These are phyloP conservation scores for Cladophialophora immunda DNA, from an alignment of 2,329 filamentous ascomycete genomes.

Conservation along the genomic window DNA sequence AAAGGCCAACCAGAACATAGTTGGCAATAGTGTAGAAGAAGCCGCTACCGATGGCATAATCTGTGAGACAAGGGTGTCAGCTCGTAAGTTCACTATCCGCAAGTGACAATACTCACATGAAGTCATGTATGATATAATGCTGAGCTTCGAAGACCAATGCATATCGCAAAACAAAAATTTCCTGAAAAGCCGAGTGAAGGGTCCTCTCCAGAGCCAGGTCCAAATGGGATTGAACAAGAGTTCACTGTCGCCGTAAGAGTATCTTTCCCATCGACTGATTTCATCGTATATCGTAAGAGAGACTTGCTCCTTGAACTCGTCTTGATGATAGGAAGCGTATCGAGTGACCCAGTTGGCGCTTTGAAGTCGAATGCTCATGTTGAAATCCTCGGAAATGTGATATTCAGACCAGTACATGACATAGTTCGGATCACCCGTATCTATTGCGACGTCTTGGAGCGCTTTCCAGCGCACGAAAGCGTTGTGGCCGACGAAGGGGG, in stretches of 20 bases:
- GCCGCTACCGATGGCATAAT: conserved; percentile 73
- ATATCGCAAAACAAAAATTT: conserved; percentile 75
- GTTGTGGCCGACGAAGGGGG: conserved; percentile 75
- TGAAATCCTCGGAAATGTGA: conserved; percentile 80
- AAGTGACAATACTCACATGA: conserved; percentile 48
- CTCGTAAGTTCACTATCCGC: conserved; percentile 49
- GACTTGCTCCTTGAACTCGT: conserved; percentile 79
- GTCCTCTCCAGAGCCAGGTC: conserved; percentile 75
- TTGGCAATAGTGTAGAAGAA: conserved; percentile 72
- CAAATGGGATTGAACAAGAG: conserved; percentile 79
- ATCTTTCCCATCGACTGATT: conserved; percentile 84
- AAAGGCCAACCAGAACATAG: conserved; percentile 76
- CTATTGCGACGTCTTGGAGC: conserved; percentile 65
- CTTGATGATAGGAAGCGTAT: conserved; percentile 72
- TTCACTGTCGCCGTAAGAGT: conserved; percentile 84
- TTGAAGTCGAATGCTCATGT: conserved; percentile 76
- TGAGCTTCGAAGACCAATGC: conserved; percentile 67
- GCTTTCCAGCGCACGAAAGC: conserved; percentile 75
- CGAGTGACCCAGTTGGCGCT: conserved; percentile 72
- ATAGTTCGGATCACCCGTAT: conserved; percentile 61
- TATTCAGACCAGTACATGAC: conserved; percentile 77
- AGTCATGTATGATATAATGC: conserved; percentile 73
- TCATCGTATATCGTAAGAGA: conserved; percentile 85
- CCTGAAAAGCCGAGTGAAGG: conserved; percentile 80
- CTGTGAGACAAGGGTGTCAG: conserved; percentile 27